Evolutionary conservation across 2,329 filamentous ascomycete species (phyloP), one percentile per base, ranked within the genome.

Genomic region (Sarocladium oryzae): DNA sequence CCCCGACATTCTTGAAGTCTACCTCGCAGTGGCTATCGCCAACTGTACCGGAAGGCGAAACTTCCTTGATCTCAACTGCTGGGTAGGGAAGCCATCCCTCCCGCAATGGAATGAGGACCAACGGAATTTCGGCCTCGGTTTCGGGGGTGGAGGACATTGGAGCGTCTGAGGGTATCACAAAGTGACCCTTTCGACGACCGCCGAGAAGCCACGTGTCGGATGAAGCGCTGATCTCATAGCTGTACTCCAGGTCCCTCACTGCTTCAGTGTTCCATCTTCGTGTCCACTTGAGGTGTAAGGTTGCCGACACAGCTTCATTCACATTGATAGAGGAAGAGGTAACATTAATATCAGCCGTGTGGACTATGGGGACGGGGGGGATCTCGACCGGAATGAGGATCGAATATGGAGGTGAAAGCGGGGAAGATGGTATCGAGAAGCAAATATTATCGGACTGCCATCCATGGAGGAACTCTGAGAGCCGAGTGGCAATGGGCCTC

Each of bases 341-440:
- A 2, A 88, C 67, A 24, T 73, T 71, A 24, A 92, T 76, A 50
- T 86, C 82, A 2, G 86, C 85, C 0, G 88, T 95, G 66, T 95
- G 87, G 0, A 97, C 80, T 18, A 96, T 81, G 45, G 88, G 82
- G 2, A 96, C 76, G 1, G 86, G 84, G 0, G 92, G 92, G 1
- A 99, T 82, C 53, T 96, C 89, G 13, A 99, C 91, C 0, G 91
- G 88, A 50, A 99, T 95, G 26, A 86, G 74, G 58, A 99, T 91
- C 11, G 82, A 84, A 78, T 77, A 55, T 66, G 74, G 57, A 18
- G 77, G 71, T n/a, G 51, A 46, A 4, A 56, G 55, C 1, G 51
- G 50, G 5, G 59, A 53, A 1, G 54, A 49, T 2, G 60, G 51
- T 11, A 72, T 51, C 5, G 52, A 58, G 11, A 60, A 53, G 23